Evolutionary conservation across 2,329 filamentous ascomycete genomes (phyloP).

Genomic region (Fonsecaea monophora): DNA sequence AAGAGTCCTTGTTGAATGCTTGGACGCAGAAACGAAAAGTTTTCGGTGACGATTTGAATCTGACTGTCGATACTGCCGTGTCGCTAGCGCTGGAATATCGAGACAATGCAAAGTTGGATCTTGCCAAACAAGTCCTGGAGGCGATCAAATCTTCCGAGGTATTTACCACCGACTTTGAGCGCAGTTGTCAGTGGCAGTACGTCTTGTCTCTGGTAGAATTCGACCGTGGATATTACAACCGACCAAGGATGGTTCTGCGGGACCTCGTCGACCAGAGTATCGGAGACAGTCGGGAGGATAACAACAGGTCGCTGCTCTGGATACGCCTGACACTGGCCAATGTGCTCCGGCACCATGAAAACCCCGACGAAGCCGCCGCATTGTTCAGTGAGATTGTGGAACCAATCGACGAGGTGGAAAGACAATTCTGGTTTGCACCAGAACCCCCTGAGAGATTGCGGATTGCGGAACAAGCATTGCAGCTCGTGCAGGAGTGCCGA

Average conservation of each 20-base stretch:
- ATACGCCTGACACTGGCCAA: constrained; percentile 2
- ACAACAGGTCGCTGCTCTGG: constrained; percentile 7
- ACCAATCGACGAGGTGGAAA: background rate
- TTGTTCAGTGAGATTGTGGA: constrained; percentile 8
- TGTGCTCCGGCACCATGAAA: background rate
- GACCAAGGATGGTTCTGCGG: background rate
- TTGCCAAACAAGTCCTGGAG: background rate
- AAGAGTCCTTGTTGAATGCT: background rate
- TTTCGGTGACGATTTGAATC: background rate
- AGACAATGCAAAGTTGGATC: background rate
- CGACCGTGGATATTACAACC: background rate
- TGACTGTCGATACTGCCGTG: background rate
- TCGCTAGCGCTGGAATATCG: constrained; percentile 1
- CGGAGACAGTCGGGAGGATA: background rate
- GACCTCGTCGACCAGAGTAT: background rate
- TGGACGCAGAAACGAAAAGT: background rate
- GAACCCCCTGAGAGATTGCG: background rate
- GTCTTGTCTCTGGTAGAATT: background rate
- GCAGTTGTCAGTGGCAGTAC: background rate
- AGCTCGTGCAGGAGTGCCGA: background rate
- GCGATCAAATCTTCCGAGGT: background rate
- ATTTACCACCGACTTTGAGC: constrained; percentile 1
- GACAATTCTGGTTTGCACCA: background rate
- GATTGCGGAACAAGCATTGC: background rate
- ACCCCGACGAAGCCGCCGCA: background rate